Conservation (phyloP, 2,329 filamentous ascomycete genomes). For the Xylaria digitata region DNA sequence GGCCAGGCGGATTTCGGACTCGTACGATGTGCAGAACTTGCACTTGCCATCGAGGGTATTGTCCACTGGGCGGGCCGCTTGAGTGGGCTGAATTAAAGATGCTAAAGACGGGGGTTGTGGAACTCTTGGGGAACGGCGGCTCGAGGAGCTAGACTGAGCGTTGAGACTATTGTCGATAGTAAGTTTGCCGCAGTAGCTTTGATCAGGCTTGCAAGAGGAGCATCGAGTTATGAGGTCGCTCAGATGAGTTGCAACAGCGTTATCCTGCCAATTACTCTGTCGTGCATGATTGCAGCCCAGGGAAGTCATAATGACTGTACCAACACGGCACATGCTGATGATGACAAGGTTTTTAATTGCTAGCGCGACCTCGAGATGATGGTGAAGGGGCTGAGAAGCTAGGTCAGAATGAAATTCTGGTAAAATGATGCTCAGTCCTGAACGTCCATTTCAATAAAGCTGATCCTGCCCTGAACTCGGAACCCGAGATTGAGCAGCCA, state of each 20-base stretch:
- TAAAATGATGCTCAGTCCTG: conserved; percentile 19
- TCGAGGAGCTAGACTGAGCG: conserved; percentile 20
- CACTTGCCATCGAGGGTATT: conserved; percentile 38
- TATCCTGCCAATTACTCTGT: conserved; percentile 40
- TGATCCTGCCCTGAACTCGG: conserved; percentile 23
- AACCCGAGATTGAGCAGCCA: conserved; percentile 24
- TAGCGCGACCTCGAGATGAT: conserved; percentile 17
- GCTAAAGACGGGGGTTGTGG: conserved; percentile 35
- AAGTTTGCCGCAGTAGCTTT: conserved; percentile 37
- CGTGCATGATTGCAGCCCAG: conserved; percentile 41
- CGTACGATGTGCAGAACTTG: conserved; percentile 40
- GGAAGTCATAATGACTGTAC: conserved; percentile 38
- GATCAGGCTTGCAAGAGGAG: conserved; percentile 32
- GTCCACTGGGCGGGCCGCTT: conserved; percentile 5
- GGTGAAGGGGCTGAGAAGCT: conserved; percentile 3
- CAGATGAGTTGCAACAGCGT: conserved; percentile 34
- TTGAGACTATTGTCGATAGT: conserved; percentile 30
- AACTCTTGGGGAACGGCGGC: conserved; percentile 25
- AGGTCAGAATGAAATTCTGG: conserved; percentile 18
- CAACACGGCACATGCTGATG: conserved; percentile 38
- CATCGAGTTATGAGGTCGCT: conserved; percentile 37
- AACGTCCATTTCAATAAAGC: conserved; percentile 34
- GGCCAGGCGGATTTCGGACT: conserved; percentile 39
- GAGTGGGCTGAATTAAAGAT: conserved; percentile 34
- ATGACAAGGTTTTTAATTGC: not conserved